Percentiles rank a stretch among this genome's conserved stretches.
These are phyloP conservation scores for Castanea crenata DNA, from an alignment of 306 rosid genomes.

Conservation along the genomic window DNA sequence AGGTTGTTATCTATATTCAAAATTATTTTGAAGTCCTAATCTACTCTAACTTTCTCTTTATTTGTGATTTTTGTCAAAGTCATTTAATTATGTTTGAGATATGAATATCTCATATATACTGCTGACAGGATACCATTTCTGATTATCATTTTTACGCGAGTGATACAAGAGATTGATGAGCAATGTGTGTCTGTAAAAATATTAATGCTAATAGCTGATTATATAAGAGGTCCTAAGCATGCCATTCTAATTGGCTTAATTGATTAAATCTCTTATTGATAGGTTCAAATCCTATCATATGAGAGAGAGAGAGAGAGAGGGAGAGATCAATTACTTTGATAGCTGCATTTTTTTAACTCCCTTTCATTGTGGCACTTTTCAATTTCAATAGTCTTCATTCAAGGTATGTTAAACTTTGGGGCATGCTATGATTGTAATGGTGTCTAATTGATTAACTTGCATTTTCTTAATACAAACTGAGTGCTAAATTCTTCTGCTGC, in stretches of 20 bases:
- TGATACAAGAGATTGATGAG: background rate
- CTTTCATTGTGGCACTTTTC: background rate
- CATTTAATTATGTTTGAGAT: background rate
- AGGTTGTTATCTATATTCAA: background rate
- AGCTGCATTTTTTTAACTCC: background rate
- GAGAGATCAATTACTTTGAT: background rate
- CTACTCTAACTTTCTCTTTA: background rate
- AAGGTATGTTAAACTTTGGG: background rate
- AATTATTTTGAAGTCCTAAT: background rate
- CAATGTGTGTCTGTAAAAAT: background rate
- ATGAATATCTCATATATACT: background rate
- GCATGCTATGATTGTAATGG: background rate
- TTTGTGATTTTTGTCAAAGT: background rate
- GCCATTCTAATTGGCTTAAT: no score
- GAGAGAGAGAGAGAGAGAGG: no score
- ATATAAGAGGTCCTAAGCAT: background rate
- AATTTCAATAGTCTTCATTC: background rate
- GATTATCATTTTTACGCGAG: background rate
- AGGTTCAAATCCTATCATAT: no score
- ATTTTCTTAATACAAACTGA: background rate
- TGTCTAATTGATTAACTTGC: background rate
- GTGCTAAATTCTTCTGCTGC: background rate
- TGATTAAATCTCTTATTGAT: no score
- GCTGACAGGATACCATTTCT: background rate
- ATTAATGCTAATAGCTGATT: background rate